These are phyloP conservation scores for Sarcocystis neurona DNA, from an alignment of 169 alveolate species.

Conservation along the genomic window DNA sequence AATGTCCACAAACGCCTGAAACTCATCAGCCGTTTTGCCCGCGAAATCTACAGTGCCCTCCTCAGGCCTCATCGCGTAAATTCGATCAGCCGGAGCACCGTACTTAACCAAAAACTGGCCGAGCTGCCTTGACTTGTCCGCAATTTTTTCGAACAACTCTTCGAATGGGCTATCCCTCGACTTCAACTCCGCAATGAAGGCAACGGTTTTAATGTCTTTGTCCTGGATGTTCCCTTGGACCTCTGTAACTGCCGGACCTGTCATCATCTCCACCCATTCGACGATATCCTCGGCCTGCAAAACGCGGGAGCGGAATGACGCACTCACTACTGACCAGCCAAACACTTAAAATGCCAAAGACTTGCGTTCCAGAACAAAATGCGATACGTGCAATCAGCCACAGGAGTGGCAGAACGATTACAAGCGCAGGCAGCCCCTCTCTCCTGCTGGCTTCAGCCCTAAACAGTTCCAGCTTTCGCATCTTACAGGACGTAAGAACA, in stretches of 20 bases:
- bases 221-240: conserved; percentile 41
- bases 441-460: too few species aligned
- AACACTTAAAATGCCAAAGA: neutral
- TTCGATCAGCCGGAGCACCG: conserved; percentile 42
- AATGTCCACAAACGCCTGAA: conserved; percentile 66
- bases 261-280: conserved; percentile 83
- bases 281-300: conserved; percentile 83
- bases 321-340: too few species aligned
- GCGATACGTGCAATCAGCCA: neutral
- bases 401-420: neutral
- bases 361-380: neutral
- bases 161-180: conserved; percentile 27
- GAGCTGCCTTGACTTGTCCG: conserved; percentile 25
- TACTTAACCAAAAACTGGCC: conserved; percentile 37
- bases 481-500: too few species aligned
- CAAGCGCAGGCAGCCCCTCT: neutral
- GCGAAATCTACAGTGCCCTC: conserved; percentile 67
- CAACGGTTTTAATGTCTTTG: neutral
- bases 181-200: conserved; percentile 22
- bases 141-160: conserved; percentile 43
- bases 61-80: conserved; percentile 66
- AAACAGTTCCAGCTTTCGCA: too few species aligned
- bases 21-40: conserved; percentile 68
- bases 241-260: conserved; percentile 84
- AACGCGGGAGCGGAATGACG: conserved; percentile 82